Conservation (phyloP, 495 filamentous ascomycete species). For the Penicillium cataractarum region DNA sequence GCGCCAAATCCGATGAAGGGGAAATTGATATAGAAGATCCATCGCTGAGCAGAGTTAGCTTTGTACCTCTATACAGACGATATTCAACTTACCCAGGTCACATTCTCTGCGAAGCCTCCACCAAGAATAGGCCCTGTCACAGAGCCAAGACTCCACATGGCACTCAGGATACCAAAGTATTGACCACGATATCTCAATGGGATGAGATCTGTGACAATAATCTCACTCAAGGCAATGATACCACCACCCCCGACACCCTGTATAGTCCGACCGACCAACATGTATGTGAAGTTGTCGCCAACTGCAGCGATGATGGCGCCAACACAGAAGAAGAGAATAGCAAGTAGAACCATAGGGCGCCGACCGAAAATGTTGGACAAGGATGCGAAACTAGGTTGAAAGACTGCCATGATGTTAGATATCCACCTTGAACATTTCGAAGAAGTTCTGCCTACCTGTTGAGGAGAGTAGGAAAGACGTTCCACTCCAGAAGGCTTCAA, state of each 20-base stretch:
- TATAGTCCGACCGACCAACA: slow-evolving; percentile 67
- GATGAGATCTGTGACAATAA: slow-evolving; percentile 70
- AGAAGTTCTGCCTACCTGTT: slow-evolving; percentile 27
- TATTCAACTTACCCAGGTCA: slow-evolving; percentile 56
- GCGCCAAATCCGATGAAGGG: slow-evolving; percentile 55
- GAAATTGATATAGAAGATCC: slow-evolving; percentile 61
- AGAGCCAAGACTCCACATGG: slow-evolving; percentile 67
- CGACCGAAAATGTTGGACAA: slow-evolving; percentile 49
- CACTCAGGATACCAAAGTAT: slow-evolving; percentile 55
- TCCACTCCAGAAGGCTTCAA: slow-evolving; percentile 63
- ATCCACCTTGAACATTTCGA: background rate
- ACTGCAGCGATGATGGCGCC: slow-evolving; percentile 61
- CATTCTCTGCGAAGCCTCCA: slow-evolving; percentile 67
- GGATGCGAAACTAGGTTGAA: slow-evolving; percentile 46
- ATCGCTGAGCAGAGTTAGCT: slow-evolving; percentile 32
- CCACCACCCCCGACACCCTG: slow-evolving; percentile 78
- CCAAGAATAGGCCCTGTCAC: slow-evolving; percentile 71
- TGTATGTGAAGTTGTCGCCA: slow-evolving; percentile 61
- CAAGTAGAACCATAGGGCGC: slow-evolving; percentile 48
- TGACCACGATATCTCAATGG: slow-evolving; percentile 48
- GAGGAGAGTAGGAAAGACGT: slow-evolving; percentile 58
- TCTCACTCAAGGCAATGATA: slow-evolving; percentile 64
- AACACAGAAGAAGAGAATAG: slow-evolving; percentile 57
- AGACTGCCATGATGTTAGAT: slow-evolving; percentile 24
- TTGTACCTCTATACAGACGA: too few relatives aligned